These are phyloP conservation scores for Hyaloraphidium curvatum DNA, from an alignment of 192 early-diverging fungal genomes.

Conservation along the genomic window DNA sequence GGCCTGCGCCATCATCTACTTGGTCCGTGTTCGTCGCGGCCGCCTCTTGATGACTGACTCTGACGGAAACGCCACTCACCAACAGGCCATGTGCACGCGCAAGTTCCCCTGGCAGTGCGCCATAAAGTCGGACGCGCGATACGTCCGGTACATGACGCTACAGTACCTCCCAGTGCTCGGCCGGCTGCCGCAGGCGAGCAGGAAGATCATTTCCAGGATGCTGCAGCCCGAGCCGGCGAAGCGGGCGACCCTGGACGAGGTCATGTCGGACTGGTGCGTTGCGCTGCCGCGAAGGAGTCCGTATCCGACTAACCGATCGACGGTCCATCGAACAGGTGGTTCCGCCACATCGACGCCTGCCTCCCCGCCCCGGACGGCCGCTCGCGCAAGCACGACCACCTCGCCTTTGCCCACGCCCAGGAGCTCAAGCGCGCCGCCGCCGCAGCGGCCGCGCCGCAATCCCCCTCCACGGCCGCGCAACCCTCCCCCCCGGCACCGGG, in stretches of 20 bases:
- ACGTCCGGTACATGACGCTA: not conserved
- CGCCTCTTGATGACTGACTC: constrained; percentile 2
- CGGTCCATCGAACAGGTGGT: too few species aligned
- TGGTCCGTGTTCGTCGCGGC: not conserved
- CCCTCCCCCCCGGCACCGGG: too few species aligned
- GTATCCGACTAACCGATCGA: too few species aligned
- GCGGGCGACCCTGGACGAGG: not conserved
- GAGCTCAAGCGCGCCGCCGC: too few species aligned
- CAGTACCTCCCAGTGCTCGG: not conserved
- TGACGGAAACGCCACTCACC: not conserved
- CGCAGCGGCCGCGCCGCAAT: too few species aligned
- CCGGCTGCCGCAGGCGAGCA: not conserved
- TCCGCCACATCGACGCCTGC: too few species aligned
- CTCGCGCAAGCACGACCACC: too few species aligned
- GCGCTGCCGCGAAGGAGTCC: too few species aligned
- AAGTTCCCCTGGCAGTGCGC: not conserved
- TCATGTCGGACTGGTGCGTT: not conserved
- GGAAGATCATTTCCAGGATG: not conserved
- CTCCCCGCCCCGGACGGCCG: too few species aligned
- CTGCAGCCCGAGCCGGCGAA: not conserved
- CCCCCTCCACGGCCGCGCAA: too few species aligned
- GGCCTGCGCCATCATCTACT: constrained; percentile 1
- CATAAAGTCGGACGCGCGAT: not conserved
- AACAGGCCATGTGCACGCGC: not conserved
- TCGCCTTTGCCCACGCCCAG: too few species aligned